Conservation (phyloP, 2,329 filamentous ascomycete species). For the Pseudocercospora crystallina region DNA sequence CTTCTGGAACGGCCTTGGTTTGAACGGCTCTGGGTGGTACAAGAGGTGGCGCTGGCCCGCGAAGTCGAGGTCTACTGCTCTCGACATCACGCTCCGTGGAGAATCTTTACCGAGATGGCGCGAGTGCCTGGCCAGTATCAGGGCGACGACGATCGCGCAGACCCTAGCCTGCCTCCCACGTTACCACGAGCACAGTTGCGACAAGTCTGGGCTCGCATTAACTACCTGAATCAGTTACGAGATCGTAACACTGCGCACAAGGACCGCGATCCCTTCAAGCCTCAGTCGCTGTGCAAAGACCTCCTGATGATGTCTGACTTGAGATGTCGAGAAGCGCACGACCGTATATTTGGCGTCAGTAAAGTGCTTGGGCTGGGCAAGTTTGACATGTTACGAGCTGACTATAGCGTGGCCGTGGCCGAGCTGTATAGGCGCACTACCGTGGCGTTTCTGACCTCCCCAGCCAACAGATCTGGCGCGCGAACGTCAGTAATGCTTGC, state of each 20-base stretch:
- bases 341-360: conserved; percentile 12
- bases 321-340: conserved; percentile 2
- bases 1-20: conserved; percentile 10
- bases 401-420: conserved; percentile 6
- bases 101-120: conserved; percentile 6
- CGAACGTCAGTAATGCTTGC: conserved; percentile 6
- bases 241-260: not conserved
- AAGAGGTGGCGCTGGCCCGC: conserved; percentile 9
- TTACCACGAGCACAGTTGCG: conserved; percentile 4
- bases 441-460: conserved; percentile 3
- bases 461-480: conserved; percentile 6
- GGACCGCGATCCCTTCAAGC: conserved; percentile 3
- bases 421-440: conserved; percentile 9
- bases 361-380: conserved; percentile 6
- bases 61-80: conserved; percentile 5
- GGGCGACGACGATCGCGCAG: not conserved
- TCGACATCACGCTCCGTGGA: conserved; percentile 5
- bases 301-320: conserved; percentile 9
- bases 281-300: conserved; percentile 9
- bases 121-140: conserved; percentile 8
- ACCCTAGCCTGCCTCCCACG: not conserved
- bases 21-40: conserved; percentile 11
- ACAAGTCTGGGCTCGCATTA: conserved; percentile 8
- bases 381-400: not conserved
- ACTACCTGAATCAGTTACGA: conserved; percentile 13